Percentiles rank a stretch among this genome's conserved stretches.
Conservation (phyloP, 805 yeast species). For the Ogataea polymorpha region DNA sequence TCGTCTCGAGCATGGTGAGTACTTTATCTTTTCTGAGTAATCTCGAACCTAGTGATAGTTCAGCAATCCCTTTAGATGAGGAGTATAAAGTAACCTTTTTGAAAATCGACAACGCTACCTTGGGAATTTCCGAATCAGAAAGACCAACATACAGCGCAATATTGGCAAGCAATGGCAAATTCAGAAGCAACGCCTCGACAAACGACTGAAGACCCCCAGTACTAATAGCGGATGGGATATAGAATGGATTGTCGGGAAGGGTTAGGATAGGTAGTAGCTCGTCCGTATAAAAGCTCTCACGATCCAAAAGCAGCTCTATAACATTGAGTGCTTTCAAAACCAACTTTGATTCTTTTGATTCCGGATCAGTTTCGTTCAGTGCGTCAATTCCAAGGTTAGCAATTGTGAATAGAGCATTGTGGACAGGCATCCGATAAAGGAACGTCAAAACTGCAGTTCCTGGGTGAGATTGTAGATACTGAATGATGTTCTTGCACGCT, state of each 20-base stretch:
- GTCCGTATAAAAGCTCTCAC: constrained; percentile 60
- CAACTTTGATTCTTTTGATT: constrained; percentile 34
- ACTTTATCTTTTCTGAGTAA: constrained; percentile 56
- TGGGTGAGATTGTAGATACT: constrained; percentile 64
- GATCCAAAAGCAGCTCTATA: constrained; percentile 42
- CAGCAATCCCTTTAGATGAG: constrained; percentile 36
- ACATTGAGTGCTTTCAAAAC: constrained; percentile 43
- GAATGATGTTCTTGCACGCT: constrained; percentile 40
- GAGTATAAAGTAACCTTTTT: constrained; percentile 41
- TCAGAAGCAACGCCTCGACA: constrained; percentile 67
- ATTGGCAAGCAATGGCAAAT: constrained; percentile 70
- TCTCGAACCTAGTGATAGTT: constrained; percentile 8
- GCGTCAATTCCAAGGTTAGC: constrained; percentile 59
- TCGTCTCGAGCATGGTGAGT: constrained; percentile 66
- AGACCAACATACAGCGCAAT: constrained; percentile 73
- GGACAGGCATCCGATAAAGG: constrained; percentile 58
- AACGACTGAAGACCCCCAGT: constrained; percentile 62
- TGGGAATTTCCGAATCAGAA: constrained; percentile 47
- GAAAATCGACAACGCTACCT: constrained; percentile 51
- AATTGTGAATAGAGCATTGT: constrained; percentile 53
- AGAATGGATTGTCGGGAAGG: constrained; percentile 37
- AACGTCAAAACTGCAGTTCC: constrained; percentile 62
- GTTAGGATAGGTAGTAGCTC: constrained; percentile 50
- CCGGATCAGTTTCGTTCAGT: constrained; percentile 38
- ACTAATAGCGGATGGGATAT: constrained; percentile 44